Conservation (phyloP, 768 basidiomycete species). For the Podaxis sp. region DNA sequence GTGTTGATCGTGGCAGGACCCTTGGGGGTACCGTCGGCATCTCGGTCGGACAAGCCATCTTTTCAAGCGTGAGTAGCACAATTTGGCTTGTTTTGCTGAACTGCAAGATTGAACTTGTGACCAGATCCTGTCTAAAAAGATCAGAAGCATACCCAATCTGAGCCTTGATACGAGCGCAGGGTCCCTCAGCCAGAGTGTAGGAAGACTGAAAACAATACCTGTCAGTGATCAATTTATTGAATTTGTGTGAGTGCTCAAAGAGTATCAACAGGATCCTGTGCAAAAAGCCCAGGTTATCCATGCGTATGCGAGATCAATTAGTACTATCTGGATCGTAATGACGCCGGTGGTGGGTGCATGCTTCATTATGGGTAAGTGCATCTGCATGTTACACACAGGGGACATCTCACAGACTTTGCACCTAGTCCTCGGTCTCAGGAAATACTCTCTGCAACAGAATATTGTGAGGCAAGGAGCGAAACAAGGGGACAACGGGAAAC, state of each 20-base stretch:
- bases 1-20: conserved; percentile 35
- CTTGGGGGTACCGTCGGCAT: conserved; percentile 79
- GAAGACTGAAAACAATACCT: conserved; percentile 40
- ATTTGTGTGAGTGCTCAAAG: neutral
- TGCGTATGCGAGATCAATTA: conserved; percentile 63
- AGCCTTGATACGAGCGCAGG: conserved; percentile 36
- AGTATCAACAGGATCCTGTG: conserved; percentile 40
- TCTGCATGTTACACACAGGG: neutral
- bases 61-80: conserved; percentile 47
- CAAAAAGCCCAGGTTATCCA: conserved; percentile 50
- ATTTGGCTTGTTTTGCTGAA: conserved; percentile 1
- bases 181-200: conserved; percentile 44
- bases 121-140: conserved; percentile 36
- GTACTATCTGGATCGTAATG: conserved; percentile 62
- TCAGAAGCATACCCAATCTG: conserved; percentile 33
- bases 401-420: neutral
- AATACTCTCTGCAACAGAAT: conserved; percentile 57
- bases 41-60: conserved; percentile 70
- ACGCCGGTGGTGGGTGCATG: conserved; percentile 55
- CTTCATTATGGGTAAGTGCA: conserved; percentile 46
- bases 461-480: conserved; percentile 37
- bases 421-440: conserved; percentile 53
- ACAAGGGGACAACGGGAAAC: conserved; percentile 18
- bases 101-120: neutral
- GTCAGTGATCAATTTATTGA: conserved; percentile 26